Evolutionary conservation across 176 grass and related monocot genomes (phyloP), one percentile per base, ranked within the genome.

Genomic region (Canna indica): DNA sequence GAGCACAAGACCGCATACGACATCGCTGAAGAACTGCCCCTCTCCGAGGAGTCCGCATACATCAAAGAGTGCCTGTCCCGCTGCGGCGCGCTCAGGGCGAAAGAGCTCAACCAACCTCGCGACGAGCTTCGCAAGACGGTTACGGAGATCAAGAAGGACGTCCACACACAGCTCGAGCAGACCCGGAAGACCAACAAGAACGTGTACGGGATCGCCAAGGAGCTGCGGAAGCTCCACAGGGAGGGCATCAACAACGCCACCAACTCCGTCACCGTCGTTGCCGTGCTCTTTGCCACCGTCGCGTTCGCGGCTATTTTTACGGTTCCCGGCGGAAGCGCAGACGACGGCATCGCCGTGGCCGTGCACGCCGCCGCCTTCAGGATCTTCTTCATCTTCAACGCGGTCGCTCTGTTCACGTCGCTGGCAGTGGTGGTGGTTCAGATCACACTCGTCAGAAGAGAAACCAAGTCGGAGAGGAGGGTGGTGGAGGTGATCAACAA

Each of bases 401-500:
- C 71, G 4, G 34, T 60, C 9, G 52, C 71, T 16, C 32, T 73
- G 22, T 73, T 73, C 36, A 73, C 71, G 36, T 73, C 71, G 20
- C 36, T 73, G 71, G 71, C 71, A 8, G 71, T 73, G n/a, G 71
- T 73, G 22, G 71, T 73, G 22, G 50, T 73, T 13, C 71, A 60
- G 71, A 73, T 73, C 34, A 73, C 71, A 10, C 33, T 73, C 5
- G 71, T 73, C 4, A 25, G 71, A 53, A 27, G 53, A 11, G 71
- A 73, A 35, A 73, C 71, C 0, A 73, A 42, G 35, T 14, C 70
- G 18, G 70, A 72, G 47, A 36, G 70, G 30, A 20, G 22, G 48
- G 70, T 72, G 47, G 70, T 72, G 30, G 70, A 57, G 70, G 47
- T 72, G 47, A 72, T 72, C 29, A 72, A 72, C 70, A 72, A 72